Evolutionary conservation across 441 rosid species (phyloP), one percentile per base, ranked within the genome.

Genomic region (Croton laevigatus): DNA sequence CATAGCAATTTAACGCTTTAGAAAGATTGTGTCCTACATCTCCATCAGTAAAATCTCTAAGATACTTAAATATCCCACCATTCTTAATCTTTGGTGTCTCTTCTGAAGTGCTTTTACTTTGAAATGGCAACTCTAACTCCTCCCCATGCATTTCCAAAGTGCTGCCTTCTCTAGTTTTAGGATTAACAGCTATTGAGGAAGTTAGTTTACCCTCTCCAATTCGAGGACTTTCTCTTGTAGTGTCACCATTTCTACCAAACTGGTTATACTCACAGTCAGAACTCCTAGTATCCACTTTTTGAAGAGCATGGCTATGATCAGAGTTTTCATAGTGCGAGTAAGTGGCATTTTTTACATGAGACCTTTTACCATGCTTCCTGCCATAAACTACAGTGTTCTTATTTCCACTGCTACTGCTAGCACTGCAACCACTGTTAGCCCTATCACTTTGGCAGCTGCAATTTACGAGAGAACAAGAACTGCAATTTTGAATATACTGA

Each of bases 391-490:
- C 68, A 17, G 80, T 54, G 66, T 65, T 79, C 36, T 63, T 66
- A 75, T 80, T 83, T 71, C 82, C 85, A 80, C 79, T 76, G 74
- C 95, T 93, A 71, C 98, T 87, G 78, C 97, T 94, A 57, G 97
- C 98, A 40, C 91, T 91, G 78, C 81, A 88, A 68, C 97, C 97
- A 71, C 98, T 94, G 87, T 91, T 91, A 53, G 86, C 97, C 79
- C 98, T 85, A 76, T 94, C 98, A 81, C 89, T 84, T 79, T 82
- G 90, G 80, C 98, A 92, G 82, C 98, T 87, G 82, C 98, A 94
- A 60, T 94, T 92, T 58, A 88, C 90, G 76, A 94, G 81, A 58
- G 94, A 94, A 81, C 98, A 92, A 11, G 91, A 84, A 42, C 79
- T 82, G 78, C 98, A 94, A 65, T 89, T 92, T 80, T 84, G 80